Conservation (phyloP, 2,329 filamentous ascomycete genomes). For the Clarireedia monteithiana region DNA sequence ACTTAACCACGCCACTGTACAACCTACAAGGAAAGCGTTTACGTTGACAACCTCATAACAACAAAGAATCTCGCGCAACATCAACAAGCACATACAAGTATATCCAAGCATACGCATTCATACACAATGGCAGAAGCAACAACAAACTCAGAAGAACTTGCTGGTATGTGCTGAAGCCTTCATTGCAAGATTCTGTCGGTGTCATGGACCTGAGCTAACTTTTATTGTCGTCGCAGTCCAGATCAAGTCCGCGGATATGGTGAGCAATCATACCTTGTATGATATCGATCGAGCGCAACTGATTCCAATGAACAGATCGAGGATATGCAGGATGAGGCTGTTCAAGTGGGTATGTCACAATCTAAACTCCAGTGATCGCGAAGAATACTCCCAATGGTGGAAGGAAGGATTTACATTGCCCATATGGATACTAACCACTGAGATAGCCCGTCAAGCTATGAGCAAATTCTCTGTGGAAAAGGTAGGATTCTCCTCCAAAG, state of each 20-base stretch:
- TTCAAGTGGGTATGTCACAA: conserved; percentile 77
- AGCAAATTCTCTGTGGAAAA: conserved; percentile 66
- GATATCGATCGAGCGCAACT: conserved; percentile 11
- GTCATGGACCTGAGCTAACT: conserved; percentile 11
- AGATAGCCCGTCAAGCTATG: conserved; percentile 61
- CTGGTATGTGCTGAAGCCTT: conserved; percentile 1
- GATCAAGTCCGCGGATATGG: conserved; percentile 98
- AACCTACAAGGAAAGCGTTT: not conserved
- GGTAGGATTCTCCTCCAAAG: conserved; percentile 33
- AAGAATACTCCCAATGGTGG: too few species aligned
- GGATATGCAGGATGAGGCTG: conserved; percentile 92
- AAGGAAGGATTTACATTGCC: not conserved
- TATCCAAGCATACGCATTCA: conserved; percentile 5
- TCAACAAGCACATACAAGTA: not conserved
- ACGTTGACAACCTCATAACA: not conserved
- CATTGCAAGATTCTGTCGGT: not conserved
- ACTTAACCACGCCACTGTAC: not conserved
- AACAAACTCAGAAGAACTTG: conserved; percentile 15
- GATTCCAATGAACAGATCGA: conserved; percentile 59
- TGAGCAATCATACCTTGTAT: conserved; percentile 37
- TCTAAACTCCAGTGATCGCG: too few species aligned
- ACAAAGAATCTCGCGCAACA: not conserved
- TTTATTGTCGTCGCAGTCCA: conserved; percentile 52
- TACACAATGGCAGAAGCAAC: conserved; percentile 29
- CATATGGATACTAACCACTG: conserved; percentile 22